Evolutionary conservation across 75 land plant species (phyloP), one percentile per base, ranked within the genome.

Genomic region (Pinus taeda): DNA sequence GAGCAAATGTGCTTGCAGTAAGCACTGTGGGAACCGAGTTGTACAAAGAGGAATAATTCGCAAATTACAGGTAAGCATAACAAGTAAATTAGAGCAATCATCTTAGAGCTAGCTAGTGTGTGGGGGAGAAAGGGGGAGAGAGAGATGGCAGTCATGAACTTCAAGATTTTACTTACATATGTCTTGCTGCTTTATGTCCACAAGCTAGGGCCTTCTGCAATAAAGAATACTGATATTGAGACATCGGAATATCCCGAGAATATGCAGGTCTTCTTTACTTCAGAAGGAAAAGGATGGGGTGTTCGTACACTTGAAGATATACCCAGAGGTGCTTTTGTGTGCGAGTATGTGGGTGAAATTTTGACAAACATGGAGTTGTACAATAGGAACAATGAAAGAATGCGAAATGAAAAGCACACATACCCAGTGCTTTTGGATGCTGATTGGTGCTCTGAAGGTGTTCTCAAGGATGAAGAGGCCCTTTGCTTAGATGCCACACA

Each of bases 201-300:
- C 55, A 39, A 11, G 8, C 36, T 42, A 30, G 24, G 53, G 55
- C 42, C 72, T 42, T 42, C 0, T 20, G 21, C 72, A 69, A n/a
- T 67, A 36, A 49, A 67, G 67, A 64, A 4, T 4, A 33, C 15
- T 15, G 15, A 65, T 39, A 42, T 71, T 71, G n/a, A 45, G 57
- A 24, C 57, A 55, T 29, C 29, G 37, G n/a, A 45, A 79, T 29
- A 33, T 36, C 20, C 18, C 30, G 18, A 29, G n/a, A 42, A 55
- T n/a, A 76, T 42, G 74, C 78, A 94, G 98, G 95, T 96, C 33
- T 96, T 92, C 57, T 77, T 71, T 21, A 90, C 98, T 15, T 29
- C 75, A 53, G 87, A 89, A 75, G 92, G 84, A 33, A 96, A 96
- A 85, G 99, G 99, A 6, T 96, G 98, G 99, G 99, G 99, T 39